Conservation (phyloP, 441 rosid species). For the Aleurites moluccanus region DNA sequence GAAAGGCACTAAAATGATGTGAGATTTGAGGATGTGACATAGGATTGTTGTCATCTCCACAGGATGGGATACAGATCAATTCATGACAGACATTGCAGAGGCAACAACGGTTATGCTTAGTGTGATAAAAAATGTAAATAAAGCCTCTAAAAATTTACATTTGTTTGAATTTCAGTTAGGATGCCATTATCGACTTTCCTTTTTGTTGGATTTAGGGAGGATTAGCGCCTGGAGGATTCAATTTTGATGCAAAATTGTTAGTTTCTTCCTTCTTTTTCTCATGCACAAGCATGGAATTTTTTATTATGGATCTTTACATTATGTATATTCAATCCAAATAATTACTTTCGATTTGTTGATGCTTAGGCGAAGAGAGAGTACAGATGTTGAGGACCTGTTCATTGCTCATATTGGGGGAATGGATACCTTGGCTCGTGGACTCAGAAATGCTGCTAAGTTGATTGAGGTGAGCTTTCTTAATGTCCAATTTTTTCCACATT, state of each 20-base stretch:
- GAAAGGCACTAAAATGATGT: too few relatives aligned
- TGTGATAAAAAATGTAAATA: slow-evolving; percentile 78
- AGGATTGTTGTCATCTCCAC: slow-evolving; percentile 19
- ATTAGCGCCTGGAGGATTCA: slow-evolving; percentile 96
- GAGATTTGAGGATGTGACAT: slow-evolving; percentile 21
- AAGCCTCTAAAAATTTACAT: neutral
- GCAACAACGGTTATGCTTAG: slow-evolving; percentile 92
- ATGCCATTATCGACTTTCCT: slow-evolving; percentile 10
- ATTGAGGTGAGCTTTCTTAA: slow-evolving; percentile 53
- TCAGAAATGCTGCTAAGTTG: slow-evolving; percentile 78
- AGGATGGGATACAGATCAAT: slow-evolving; percentile 99
- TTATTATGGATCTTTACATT: neutral
- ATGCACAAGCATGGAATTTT: neutral
- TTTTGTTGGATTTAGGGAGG: slow-evolving; percentile 61
- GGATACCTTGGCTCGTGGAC: slow-evolving; percentile 97
- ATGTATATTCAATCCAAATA: neutral
- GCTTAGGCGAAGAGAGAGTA: slow-evolving; percentile 96
- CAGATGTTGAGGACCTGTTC: slow-evolving; percentile 93
- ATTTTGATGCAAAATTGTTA: slow-evolving; percentile 96
- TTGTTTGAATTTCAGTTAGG: neutral
- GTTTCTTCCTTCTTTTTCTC: slow-evolving; percentile 22
- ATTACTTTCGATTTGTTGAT: slow-evolving; percentile 19
- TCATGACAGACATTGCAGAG: slow-evolving; percentile 81
- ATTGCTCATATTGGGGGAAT: slow-evolving; percentile 90
- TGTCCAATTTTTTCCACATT: neutral